Base-by-base conservation (phyloP, 257 asterid genomes). In the Galeopsis tetrahit region DNA sequence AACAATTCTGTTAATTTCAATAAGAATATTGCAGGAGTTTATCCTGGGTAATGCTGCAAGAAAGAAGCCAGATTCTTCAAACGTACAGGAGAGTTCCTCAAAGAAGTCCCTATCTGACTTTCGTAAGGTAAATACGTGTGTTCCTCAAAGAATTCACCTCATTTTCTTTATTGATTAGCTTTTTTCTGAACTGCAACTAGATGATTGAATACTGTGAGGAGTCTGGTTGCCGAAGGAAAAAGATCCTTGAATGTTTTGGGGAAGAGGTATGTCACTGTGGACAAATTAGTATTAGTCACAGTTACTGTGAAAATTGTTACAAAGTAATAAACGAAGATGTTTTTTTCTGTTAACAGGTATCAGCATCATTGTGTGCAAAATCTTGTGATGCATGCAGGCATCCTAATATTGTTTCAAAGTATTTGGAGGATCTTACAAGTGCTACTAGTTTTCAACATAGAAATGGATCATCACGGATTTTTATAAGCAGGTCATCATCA, bases 311-410 rank as follows among this genome's bases (percentile, higher is more conserved):
- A 68, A 28, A 69, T 65, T 59, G 71, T 35, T 60, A 61, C 14
- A 62, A 53, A 55, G 32, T 78, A 66, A 77, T 62, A 49, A 51
- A 40, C 56, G 49, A 60, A 38, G 15, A 39, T 73, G 53, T 77
- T 34, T 70, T 74, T 79, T 82, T 80, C 67, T 80, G 56, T 59
- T 81, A 75, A 75, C 86, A 93, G 98, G 97, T 82, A 65, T 35
- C 94, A 39, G 78, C 82, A 59, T 81, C 91, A 44, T 73, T 91
- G 60, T 94, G 98, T 55, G 83, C 82, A 68, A 89, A 84, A 83
- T 80, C 97, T 46, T 94, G 98, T 76, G 97, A 94, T 82, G 89
- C 90, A 42, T 94, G 98, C 89, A 88, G 79, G 66, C 83, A 87
- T 71, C 91, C 97, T 68, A 75, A 85, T 72, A 28, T 84, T 67